phyloP scores from a whole-genome alignment of 495 filamentous ascomycete species.

The Podospora didyma region DNA sequence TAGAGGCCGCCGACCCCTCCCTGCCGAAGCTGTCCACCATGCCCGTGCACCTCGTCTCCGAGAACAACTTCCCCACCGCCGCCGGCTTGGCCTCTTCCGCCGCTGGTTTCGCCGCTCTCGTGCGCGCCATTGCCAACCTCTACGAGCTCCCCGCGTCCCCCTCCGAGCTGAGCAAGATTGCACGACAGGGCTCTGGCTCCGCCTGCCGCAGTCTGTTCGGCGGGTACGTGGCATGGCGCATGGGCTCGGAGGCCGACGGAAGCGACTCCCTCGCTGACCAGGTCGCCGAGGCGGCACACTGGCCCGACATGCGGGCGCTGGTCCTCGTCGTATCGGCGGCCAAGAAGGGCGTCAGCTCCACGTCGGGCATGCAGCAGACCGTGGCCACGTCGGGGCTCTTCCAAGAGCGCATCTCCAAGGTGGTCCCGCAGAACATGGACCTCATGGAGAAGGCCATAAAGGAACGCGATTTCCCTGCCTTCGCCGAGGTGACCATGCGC shows the following conservation, averaged over 20 bases:
- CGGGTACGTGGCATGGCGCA: constrained; percentile 92
- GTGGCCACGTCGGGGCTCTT: constrained; percentile 84
- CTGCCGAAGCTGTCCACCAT: constrained; percentile 72
- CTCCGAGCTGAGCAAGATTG: constrained; percentile 78
- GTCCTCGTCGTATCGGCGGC: constrained; percentile 85
- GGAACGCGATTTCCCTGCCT: constrained; percentile 75
- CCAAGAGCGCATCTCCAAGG: constrained; percentile 58
- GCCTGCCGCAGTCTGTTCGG: constrained; percentile 90
- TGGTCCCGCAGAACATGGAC: constrained; percentile 83
- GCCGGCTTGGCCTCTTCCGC: constrained; percentile 92
- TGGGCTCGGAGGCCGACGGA: constrained; percentile 67
- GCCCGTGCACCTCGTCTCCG: constrained; percentile 77
- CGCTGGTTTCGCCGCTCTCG: constrained; percentile 91
- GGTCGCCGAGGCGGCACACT: constrained; percentile 80
- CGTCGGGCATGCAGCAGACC: constrained; percentile 94
- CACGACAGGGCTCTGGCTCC: constrained; percentile 91
- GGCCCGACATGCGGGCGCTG: constrained; percentile 90
- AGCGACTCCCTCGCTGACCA: constrained; percentile 79
- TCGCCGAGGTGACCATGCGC: constrained; percentile 87
- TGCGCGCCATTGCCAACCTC: constrained; percentile 86
- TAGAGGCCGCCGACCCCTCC: constrained; percentile 67
- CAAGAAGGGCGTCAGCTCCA: constrained; percentile 92
- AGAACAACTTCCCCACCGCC: constrained; percentile 98
- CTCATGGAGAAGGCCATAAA: constrained; percentile 79
- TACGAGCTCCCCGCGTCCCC: constrained; percentile 78